A percentile compares a stretch with the other conserved stretches of the same genome.
These are phyloP conservation scores for Hymenoscyphus albidus DNA, from an alignment of 2,329 filamentous ascomycete species.

Conservation along the genomic window DNA sequence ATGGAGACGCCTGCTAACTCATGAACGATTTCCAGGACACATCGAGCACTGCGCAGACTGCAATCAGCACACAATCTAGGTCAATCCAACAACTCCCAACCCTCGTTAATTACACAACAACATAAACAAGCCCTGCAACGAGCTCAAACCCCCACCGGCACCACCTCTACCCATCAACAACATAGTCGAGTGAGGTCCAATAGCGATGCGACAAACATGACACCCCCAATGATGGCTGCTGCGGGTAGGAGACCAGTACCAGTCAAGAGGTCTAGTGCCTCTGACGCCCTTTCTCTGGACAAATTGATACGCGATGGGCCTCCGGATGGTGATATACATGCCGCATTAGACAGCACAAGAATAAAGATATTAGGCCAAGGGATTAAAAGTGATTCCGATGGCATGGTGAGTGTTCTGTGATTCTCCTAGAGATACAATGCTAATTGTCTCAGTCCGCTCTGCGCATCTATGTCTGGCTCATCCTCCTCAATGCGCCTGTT, in stretches of 20 bases:
- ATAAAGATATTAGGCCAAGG: conserved; percentile 72
- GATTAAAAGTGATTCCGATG: conserved; percentile 72
- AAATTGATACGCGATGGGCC: conserved; percentile 77
- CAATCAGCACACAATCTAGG: conserved; percentile 72
- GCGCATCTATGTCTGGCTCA: conserved; percentile 94
- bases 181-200: conserved; percentile 62
- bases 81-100: conserved; percentile 43
- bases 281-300: conserved; percentile 63
- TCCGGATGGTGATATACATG: conserved; percentile 62
- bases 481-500: conserved; percentile 83
- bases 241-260: conserved; percentile 42
- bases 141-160: conserved; percentile 23
- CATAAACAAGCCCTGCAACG: conserved; percentile 45
- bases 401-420: conserved; percentile 58
- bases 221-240: conserved; percentile 37
- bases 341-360: conserved; percentile 65
- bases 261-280: conserved; percentile 45
- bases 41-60: conserved; percentile 66
- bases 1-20: neutral
- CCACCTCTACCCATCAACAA: conserved; percentile 9
- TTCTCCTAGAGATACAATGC: conserved; percentile 13
- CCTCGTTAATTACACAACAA: conserved; percentile 62
- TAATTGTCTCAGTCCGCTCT: conserved; percentile 66
- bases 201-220: conserved; percentile 60
- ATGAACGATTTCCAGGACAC: conserved; percentile 45